Percentiles rank a stretch among this genome's conserved stretches.
These are phyloP conservation scores for Parietaria judaica DNA, from an alignment of 306 rosid genomes.

Conservation along the genomic window DNA sequence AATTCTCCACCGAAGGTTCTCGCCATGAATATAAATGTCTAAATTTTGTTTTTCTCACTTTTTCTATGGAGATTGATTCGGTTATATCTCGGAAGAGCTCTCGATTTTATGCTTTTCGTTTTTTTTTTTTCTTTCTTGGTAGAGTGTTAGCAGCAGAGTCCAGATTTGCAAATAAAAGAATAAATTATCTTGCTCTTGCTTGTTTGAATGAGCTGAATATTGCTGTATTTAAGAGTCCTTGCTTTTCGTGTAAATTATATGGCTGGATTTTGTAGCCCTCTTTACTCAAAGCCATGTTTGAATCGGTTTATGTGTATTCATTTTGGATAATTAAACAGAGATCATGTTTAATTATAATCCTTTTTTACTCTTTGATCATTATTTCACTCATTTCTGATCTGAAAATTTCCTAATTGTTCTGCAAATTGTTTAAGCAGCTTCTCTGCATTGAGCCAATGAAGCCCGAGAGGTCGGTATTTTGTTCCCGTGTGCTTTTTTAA, in stretches of 20 bases:
- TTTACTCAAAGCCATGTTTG: too few species aligned
- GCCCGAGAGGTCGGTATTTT: slow-evolving; percentile 23
- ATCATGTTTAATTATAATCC: not conserved
- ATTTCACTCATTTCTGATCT: too few species aligned
- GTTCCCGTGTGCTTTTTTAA: not conserved
- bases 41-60: not conserved
- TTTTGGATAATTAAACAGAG: not conserved
- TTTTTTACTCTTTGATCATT: too few species aligned
- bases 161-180: not conserved
- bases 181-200: not conserved
- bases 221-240: not conserved
- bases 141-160: too few species aligned
- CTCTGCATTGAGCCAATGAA: slow-evolving; percentile 5
- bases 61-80: too few species aligned
- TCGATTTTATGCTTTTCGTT: not conserved
- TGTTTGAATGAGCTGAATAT: not conserved
- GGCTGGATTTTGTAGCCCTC: not conserved
- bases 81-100: not conserved
- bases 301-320: not conserved
- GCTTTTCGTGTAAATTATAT: not conserved
- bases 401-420: too few species aligned
- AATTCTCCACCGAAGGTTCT: slow-evolving; percentile 7
- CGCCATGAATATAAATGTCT: not conserved
- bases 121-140: not conserved
- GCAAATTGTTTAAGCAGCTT: slow-evolving; percentile 13